Base-by-base conservation (phyloP, 306 rosid genomes). In the Rosa persica region DNA sequence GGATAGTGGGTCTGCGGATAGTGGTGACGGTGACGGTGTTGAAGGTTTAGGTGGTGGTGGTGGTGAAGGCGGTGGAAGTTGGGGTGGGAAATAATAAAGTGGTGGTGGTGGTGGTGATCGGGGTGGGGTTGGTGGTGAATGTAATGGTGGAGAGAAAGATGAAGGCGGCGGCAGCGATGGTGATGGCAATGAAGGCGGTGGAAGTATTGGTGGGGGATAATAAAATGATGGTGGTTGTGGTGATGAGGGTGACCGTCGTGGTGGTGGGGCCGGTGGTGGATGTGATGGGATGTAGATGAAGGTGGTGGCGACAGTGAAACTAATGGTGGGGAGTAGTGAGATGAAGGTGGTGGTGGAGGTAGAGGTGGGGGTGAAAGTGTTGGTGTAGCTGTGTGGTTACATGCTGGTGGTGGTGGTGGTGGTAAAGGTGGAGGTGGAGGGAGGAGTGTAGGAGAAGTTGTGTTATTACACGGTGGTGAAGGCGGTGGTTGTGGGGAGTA, bases 391-490 rank as follows among this genome's bases (percentile, higher is more conserved):
- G 73, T 3, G 78, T 57, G 25, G 30, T 20, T 57, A 22, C 62
- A 72, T 0, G 78, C 66, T 1, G 75, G 76, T 7, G 76, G 74
- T 2, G 43, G 43, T 1, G 70, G 72, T 3, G 73, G 42, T 39
- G 42, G 4, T 38, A 4, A 38, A 38, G 40, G 40, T 38, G 40
- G 49, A 0, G 67, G 73, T 0, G 80, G 54, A 48, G 54, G 54
- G 19, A 4, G 51, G 3, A 68, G 71, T 11, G 49, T 27, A 0
- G 81, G 60, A 12, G 46, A 0, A 58, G 58, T 6, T 51, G 27
- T 10, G 76, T 64, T 6, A 67, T 51, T 51, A 19, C 57, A 58
- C 9, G 79, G 68, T 17, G 74, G 60, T 15, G 81, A 66, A 6
- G 81, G 77, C 20, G 67, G 67, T 27, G 67, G 67, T 27, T 42